Evolutionary conservation across 1,139 yeast species (phyloP).

Genomic region (Lodderomyces parapsilosis): DNA sequence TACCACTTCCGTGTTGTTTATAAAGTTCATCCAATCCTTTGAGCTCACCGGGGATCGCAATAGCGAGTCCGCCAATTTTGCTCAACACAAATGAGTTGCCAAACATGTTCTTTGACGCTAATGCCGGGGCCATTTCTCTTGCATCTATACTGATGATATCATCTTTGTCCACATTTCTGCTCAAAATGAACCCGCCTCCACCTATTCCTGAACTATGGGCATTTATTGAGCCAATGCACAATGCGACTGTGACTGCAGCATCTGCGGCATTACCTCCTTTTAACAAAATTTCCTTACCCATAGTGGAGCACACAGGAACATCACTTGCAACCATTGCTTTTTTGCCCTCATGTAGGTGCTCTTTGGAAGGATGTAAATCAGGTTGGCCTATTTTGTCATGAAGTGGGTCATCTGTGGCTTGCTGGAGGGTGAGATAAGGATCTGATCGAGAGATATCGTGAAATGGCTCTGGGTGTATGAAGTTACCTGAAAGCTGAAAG

Average conservation of each 20-base stretch:
- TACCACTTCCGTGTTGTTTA: slow-evolving; percentile 65
- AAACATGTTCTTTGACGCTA: slow-evolving; percentile 67
- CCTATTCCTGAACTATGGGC: slow-evolving; percentile 90
- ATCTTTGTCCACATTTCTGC: slow-evolving; percentile 30
- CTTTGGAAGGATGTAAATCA: slow-evolving; percentile 29
- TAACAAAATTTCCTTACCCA: slow-evolving; percentile 62
- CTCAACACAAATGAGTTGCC: slow-evolving; percentile 35
- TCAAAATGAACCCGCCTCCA: slow-evolving; percentile 81
- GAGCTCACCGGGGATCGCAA: slow-evolving; percentile 87
- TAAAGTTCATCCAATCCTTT: slow-evolving; percentile 71
- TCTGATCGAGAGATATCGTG: slow-evolving; percentile 10
- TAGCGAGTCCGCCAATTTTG: slow-evolving; percentile 78
- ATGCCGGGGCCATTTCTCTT: slow-evolving; percentile 79
- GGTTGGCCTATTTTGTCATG: slow-evolving; percentile 30
- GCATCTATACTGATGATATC: slow-evolving; percentile 73
- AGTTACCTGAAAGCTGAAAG: not conserved
- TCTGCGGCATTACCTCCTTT: slow-evolving; percentile 79
- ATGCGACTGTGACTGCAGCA: slow-evolving; percentile 84
- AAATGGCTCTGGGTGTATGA: not conserved
- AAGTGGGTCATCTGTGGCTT: slow-evolving; percentile 10
- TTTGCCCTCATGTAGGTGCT: slow-evolving; percentile 29
- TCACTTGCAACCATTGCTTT: slow-evolving; percentile 79
- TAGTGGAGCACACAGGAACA: slow-evolving; percentile 63
- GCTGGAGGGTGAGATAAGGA: slow-evolving; percentile 11
- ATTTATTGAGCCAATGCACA: slow-evolving; percentile 83